A percentile compares a stretch with the other conserved stretches of the same genome.
Evolutionary conservation across 805 yeast species (phyloP).

Genomic region (Tetrapisispora taiwanensis): DNA sequence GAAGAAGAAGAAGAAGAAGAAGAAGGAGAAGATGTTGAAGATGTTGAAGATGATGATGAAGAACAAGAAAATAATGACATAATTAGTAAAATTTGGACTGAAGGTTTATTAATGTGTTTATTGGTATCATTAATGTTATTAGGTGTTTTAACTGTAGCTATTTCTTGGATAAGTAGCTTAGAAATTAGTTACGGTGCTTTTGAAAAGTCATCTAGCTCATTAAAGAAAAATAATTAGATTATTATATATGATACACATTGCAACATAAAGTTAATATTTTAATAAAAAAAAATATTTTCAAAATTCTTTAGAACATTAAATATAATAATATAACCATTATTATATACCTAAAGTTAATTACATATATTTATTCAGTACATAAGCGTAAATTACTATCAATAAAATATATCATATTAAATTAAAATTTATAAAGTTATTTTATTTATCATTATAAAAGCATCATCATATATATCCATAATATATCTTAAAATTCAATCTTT

Average conservation of each 20-base stretch:
- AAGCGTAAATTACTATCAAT: no score
- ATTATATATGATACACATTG: background rate
- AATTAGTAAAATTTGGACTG: slow-evolving; percentile 28
- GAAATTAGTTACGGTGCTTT: slow-evolving; percentile 76
- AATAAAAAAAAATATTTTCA: background rate
- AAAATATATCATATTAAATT: no score
- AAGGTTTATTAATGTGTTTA: slow-evolving; percentile 67
- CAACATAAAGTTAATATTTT: background rate
- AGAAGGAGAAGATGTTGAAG: background rate
- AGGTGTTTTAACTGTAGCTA: slow-evolving; percentile 47
- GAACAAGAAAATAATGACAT: slow-evolving; percentile 13
- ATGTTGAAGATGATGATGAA: slow-evolving; percentile 3
- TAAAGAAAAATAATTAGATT: slow-evolving; percentile 23
- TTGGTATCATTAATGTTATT: slow-evolving; percentile 55
- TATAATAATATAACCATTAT: no score
- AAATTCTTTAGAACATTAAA: no score
- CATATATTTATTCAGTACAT: no score
- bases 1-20: background rate
- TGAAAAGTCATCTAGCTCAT: slow-evolving; percentile 41
- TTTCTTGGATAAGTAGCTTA: slow-evolving; percentile 60
- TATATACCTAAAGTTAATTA: no score
- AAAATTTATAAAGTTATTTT: no score
- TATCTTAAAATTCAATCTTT: slow-evolving; percentile 19
- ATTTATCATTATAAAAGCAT: no score
- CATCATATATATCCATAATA: no score